Evolutionary conservation across 768 basidiomycete species (phyloP), one percentile per base, ranked within the genome.

Genomic region (Kwoniella botswanensis): DNA sequence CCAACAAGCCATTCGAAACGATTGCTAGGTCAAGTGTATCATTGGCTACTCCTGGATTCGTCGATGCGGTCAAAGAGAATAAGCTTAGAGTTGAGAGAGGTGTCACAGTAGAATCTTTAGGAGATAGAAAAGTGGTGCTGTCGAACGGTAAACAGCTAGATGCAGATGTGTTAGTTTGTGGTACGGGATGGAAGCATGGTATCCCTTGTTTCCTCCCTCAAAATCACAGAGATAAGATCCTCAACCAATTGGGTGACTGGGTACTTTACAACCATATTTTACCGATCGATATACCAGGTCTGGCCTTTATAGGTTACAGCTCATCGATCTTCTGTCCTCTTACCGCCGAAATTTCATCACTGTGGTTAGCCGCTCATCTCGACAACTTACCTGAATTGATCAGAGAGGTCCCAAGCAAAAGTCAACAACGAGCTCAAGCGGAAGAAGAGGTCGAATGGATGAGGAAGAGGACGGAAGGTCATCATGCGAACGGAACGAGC

Each of bases 311-410:
- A n/a, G 59, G 59, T 13, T 61, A n/a, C 59, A 61, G 43, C 42
- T 61, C 59, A 43, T 61, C 59, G 18, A n/a, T 61, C 59, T 61
- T 61, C 26, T 61, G 59, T 61, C 59, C 59, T 44, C 59, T 61
- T n/a, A 61, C 59, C 42, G 35, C 59, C 2, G 59, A 61, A 61
- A 61, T 61, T 9, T 42, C 59, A 21, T 22, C 59, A n/a, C n/a
- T 61, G 7, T 61, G 59, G 59, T 26, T 61, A 12, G 59, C 59
- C 6, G 13, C 59, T 17, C 35, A 44, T n/a, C 11, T 61, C 6
- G 59, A 61, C 17, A 42, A 21, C 21, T 29, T n/a, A 18, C 35
- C 43, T 10, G 22, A 18, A 44, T 41, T 61, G 15, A 44, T 61
- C 42, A 11, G 42, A 44, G 9, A 26, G 12, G 12, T 61, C 18